Evolutionary conservation across 805 yeast species (phyloP).

Genomic region (Starmerella floricola): DNA sequence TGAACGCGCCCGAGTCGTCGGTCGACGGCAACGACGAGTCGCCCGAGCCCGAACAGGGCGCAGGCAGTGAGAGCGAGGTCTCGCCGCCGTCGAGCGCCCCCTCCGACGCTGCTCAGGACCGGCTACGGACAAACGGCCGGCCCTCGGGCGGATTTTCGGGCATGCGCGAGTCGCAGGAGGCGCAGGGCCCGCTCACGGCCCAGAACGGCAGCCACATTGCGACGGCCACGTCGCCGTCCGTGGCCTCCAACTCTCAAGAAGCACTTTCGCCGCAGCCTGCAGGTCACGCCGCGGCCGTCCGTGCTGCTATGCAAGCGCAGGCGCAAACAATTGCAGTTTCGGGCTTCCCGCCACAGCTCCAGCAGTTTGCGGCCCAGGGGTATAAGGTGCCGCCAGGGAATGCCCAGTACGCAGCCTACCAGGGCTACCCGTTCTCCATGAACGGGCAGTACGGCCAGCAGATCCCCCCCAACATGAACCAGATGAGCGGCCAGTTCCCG

Average conservation of each 20-base stretch:
- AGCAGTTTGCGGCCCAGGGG: conserved; percentile 14
- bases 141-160: too few species aligned
- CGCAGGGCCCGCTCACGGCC: conserved; percentile 7
- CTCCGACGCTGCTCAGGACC: too few species aligned
- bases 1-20: conserved; percentile 84
- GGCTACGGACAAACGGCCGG: too few species aligned
- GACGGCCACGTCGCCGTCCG: background rate
- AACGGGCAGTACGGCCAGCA: conserved; percentile 7
- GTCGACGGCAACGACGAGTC: conserved; percentile 16
- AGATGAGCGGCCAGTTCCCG: conserved; percentile 8
- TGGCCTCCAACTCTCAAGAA: conserved; percentile 3
- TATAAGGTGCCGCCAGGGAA: conserved; percentile 10
- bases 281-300: conserved; percentile 6
- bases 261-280: conserved; percentile 7
- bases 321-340: conserved; percentile 15
- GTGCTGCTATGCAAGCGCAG: conserved; percentile 10
- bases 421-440: conserved; percentile 11
- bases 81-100: conserved; percentile 19
- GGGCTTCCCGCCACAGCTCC: conserved; percentile 16
- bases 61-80: background rate
- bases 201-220: conserved; percentile 2
- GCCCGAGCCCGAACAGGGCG: conserved; percentile 2
- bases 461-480: conserved; percentile 2
- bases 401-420: conserved; percentile 17
- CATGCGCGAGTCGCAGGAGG: conserved; percentile 12